phyloP scores from a whole-genome alignment of 1,284 basidiomycete genomes.

The Malassezia cuniculi region DNA sequence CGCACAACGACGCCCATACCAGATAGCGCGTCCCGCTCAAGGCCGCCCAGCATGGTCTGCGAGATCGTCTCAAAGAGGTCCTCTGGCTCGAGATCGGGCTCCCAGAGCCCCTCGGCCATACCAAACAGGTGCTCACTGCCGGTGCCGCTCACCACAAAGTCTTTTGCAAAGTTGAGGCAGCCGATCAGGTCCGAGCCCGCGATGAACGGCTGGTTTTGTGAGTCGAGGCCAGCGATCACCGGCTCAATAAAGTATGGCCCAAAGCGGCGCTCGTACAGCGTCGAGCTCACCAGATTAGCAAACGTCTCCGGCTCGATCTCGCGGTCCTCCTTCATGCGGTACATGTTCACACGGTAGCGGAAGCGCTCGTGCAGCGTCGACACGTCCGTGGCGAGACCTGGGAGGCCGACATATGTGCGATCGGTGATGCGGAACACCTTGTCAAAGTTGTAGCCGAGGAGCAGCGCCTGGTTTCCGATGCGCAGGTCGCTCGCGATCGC shows the following conservation, averaged over 20 bases:
- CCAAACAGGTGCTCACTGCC: conserved; percentile 84
- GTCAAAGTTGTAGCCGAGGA: conserved; percentile 82
- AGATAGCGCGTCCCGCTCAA: conserved; percentile 89
- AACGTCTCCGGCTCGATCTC: conserved; percentile 94
- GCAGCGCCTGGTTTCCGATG: conserved; percentile 75
- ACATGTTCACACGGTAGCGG: conserved; percentile 91
- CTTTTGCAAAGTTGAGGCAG: conserved; percentile 84
- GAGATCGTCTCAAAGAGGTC: conserved; percentile 98
- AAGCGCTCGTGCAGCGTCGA: conserved; percentile 58
- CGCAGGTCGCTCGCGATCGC: conserved; percentile 93
- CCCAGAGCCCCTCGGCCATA: conserved; percentile 96
- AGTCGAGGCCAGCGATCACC: conserved; percentile 76
- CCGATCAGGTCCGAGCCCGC: conserved; percentile 92
- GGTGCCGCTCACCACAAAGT: conserved; percentile 92
- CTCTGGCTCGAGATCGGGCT: conserved; percentile 87
- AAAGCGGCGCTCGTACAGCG: conserved; percentile 92
- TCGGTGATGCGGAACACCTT: conserved; percentile 93
- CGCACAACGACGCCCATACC: conserved; percentile 95
- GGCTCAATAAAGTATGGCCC: conserved; percentile 96
- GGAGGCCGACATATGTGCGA: conserved; percentile 78
- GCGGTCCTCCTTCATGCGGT: conserved; percentile 97
- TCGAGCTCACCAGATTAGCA: conserved; percentile 85
- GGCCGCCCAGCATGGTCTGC: conserved; percentile 84
- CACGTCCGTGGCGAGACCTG: conserved; percentile 86
- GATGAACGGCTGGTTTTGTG: conserved; percentile 79